A percentile compares a stretch with the other conserved stretches of the same genome.
phyloP scores from a whole-genome alignment of 768 basidiomycete genomes.

The Sutorius australiensis region DNA sequence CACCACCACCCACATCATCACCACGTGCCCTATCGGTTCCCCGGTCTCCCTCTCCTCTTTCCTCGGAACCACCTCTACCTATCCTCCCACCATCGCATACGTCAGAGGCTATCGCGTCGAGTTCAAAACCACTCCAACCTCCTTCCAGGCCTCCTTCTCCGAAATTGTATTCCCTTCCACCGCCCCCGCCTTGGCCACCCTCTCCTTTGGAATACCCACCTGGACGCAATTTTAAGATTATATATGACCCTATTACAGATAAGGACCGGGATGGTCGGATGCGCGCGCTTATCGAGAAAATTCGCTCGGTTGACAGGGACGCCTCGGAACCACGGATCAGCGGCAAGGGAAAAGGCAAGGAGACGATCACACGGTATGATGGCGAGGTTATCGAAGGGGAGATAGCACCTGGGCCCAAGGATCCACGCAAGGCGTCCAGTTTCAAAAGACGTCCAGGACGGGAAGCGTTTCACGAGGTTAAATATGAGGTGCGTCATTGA shows the following conservation, averaged over 20 bases:
- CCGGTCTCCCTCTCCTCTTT: constrained; percentile 25
- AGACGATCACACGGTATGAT: constrained; percentile 48
- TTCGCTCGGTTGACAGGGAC: constrained; percentile 33
- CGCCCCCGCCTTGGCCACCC: constrained; percentile 55
- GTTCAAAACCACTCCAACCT: constrained; percentile 18
- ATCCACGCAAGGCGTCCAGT: constrained; percentile 52
- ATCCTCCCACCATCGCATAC: constrained; percentile 25
- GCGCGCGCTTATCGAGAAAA: constrained; percentile 39
- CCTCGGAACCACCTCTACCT: constrained; percentile 16
- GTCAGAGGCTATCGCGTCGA: constrained; percentile 28
- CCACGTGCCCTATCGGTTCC: constrained; percentile 24
- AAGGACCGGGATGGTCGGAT: constrained; percentile 39
- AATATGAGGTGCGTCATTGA: constrained; percentile 51
- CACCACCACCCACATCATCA: constrained; percentile 25
- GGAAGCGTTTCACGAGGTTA: constrained; percentile 41
- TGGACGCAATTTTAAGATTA: constrained; percentile 53
- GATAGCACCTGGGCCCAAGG: constrained; percentile 39
- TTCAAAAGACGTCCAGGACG: constrained; percentile 32
- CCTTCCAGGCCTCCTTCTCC: constrained; percentile 22
- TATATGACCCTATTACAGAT: constrained; percentile 61
- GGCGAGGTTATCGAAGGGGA: constrained; percentile 52
- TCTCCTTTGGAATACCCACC: constrained; percentile 45
- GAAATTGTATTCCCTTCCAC: constrained; percentile 38
- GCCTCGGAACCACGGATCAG: constrained; percentile 41
- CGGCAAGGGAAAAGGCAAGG: constrained; percentile 64